Conservation (phyloP, 495 filamentous ascomycete species). For the Lentithecium fluviatile region DNA sequence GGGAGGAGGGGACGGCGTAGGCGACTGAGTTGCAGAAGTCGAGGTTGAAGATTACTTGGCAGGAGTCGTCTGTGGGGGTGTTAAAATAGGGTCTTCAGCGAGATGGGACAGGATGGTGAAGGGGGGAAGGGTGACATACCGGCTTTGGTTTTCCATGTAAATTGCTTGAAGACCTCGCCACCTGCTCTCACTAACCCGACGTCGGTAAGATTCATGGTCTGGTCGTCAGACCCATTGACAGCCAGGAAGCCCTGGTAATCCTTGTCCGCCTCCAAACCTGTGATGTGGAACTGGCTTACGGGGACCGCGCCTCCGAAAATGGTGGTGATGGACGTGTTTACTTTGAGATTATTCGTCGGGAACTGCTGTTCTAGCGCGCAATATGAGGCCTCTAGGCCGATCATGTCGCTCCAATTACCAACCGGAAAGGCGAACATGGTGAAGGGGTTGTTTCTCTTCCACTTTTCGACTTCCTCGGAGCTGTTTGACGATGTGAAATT, state of each 20-base stretch:
- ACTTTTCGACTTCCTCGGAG: constrained; percentile 44
- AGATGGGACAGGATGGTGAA: constrained; percentile 27
- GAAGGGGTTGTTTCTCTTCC: constrained; percentile 56
- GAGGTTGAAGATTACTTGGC: constrained; percentile 79
- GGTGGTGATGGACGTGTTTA: constrained; percentile 65
- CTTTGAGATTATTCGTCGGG: constrained; percentile 43
- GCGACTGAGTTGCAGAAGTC: constrained; percentile 80
- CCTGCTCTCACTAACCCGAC: constrained; percentile 50
- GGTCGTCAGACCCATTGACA: constrained; percentile 54
- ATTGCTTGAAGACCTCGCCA: constrained; percentile 65
- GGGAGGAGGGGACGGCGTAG: constrained; percentile 85
- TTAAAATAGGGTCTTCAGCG: constrained; percentile 8
- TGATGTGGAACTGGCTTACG: constrained; percentile 83
- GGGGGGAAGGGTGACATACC: constrained; percentile 51
- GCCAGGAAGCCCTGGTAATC: constrained; percentile 71
- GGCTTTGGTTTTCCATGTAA: constrained; percentile 71
- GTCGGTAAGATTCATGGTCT: background rate
- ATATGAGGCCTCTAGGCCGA: constrained; percentile 59
- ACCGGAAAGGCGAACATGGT: constrained; percentile 74
- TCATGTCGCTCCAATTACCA: constrained; percentile 53
- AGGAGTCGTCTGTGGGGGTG: constrained; percentile 60
- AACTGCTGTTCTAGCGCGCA: constrained; percentile 50
- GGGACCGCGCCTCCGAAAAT: constrained; percentile 61
- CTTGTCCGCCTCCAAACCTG: constrained; percentile 65
- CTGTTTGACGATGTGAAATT: constrained; percentile 57